Evolutionary conservation across 1,284 basidiomycete species (phyloP).

Genomic region (Papiliotrema fonsecae): DNA sequence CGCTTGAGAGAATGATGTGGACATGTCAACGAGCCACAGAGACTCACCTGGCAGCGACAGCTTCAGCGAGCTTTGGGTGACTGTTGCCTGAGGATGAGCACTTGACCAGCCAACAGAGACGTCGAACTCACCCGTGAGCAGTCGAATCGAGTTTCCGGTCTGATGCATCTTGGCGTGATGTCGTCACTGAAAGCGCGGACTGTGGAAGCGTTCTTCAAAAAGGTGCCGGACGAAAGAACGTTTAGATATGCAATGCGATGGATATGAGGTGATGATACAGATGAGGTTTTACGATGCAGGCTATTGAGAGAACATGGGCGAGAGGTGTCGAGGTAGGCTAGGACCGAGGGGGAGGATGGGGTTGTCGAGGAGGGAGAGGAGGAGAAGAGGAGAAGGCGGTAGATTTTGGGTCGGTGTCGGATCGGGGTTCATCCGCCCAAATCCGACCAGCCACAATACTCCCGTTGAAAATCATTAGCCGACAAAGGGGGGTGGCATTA

Average conservation of each 20-base stretch:
- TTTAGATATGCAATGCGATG: not conserved
- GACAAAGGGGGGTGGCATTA: no score
- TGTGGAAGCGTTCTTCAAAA: not conserved
- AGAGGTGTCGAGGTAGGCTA: not conserved
- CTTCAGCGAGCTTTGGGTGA: constrained; percentile 92
- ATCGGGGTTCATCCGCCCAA: not conserved
- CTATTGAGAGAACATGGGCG: not conserved
- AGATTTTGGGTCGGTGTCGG: not conserved
- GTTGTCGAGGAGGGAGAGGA: not conserved
- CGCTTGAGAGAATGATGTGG: no score
- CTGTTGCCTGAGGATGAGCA: constrained; percentile 70
- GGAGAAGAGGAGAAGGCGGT: not conserved
- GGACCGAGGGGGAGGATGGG: not conserved
- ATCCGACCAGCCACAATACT: not conserved
- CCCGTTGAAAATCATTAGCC: no score
- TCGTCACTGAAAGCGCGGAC: not conserved
- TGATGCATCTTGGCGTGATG: constrained; percentile 53
- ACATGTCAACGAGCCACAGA: no score
- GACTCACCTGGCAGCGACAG: constrained; percentile 91
- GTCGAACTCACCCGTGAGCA: constrained; percentile 70
- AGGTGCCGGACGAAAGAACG: not conserved
- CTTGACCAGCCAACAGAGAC: not conserved
- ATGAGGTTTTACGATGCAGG: not conserved
- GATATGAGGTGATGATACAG: not conserved
- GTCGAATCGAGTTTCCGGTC: constrained; percentile 81